phyloP scores from a whole-genome alignment of 2,329 filamentous ascomycete species.

The Thelonectria discophora region DNA sequence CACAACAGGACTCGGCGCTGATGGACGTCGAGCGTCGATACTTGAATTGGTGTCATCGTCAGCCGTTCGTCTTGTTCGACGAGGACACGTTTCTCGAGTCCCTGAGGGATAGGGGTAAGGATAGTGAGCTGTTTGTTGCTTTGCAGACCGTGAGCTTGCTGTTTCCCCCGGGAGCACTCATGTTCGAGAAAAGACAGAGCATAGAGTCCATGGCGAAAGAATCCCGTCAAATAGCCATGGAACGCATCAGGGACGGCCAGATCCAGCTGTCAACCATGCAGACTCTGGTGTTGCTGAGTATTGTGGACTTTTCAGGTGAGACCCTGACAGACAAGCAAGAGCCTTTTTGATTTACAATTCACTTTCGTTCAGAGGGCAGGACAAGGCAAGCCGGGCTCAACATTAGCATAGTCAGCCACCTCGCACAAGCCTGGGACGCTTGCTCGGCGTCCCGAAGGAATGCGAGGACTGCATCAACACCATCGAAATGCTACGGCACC shows the following conservation, averaged over 20 bases:
- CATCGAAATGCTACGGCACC: constrained; percentile 53
- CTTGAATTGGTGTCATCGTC: constrained; percentile 57
- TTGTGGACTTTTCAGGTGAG: constrained; percentile 50
- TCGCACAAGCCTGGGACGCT: constrained; percentile 30
- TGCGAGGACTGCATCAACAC: constrained; percentile 50
- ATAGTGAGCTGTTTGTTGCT: constrained; percentile 47
- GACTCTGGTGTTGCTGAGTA: constrained; percentile 48
- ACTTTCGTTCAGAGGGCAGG: constrained; percentile 32
- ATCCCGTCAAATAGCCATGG: constrained; percentile 43
- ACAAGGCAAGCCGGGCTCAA: constrained; percentile 36
- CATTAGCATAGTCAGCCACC: constrained; percentile 36
- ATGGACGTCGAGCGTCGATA: constrained; percentile 48
- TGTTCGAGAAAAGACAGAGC: constrained; percentile 21
- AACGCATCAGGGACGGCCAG: constrained; percentile 46
- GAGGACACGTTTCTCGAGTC: constrained; percentile 51
- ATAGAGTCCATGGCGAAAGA: constrained; percentile 23
- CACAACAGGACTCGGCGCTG: constrained; percentile 8
- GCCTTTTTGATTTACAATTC: neutral
- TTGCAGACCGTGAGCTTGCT: constrained; percentile 53
- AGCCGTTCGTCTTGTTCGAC: constrained; percentile 59
- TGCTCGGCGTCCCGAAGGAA: constrained; percentile 35
- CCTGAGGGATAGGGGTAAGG: constrained; percentile 47
- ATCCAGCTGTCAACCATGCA: constrained; percentile 52
- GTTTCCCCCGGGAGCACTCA: constrained; percentile 45
- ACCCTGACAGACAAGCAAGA: no score